Evolutionary conservation across 345 rosid species (phyloP), one percentile per base, ranked within the genome.

Genomic region (Citrus unshiu): DNA sequence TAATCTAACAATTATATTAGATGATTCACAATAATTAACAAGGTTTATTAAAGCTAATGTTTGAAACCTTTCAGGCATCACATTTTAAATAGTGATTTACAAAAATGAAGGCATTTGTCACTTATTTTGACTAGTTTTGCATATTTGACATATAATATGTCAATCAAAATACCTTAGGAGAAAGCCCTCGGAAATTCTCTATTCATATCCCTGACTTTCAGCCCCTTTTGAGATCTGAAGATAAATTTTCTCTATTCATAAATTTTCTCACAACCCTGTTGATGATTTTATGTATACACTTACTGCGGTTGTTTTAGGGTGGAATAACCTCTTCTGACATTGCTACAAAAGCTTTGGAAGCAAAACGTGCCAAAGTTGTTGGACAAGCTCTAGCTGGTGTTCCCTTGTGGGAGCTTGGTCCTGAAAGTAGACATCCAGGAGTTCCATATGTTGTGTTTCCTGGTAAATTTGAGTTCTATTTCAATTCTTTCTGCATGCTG

Each of bases 351-450:
- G 98, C 99, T 79, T 87, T 93, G 49, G 92, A 88, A 84, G 99
- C 96, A 72, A 92, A 85, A 78, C 89, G 95, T 77, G 98, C 99
- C 66, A 91, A 84, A 86, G 89, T 95, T 77, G 88, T 90, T 46
- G 99, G 99, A 72, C 97, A 95, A 88, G 98, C 99, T 82, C 87
- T 95, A 66, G 88, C 99, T 71, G 99, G 99, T 80, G 93, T 95
- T 76, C 99, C 99, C 71, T 81, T 95, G 80, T 95, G 99, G 99
- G 89, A 92, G 89, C 86, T 95, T 64, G 99, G 99, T 86, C 89
- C 97, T 58, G 97, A 95, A 88, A 95, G 97, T 83, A 95, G 93
- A 84, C 97, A 93, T 86, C 99, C 99, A 2, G 95, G 98, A 79
- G 95, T 93, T 81, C 99, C 98, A 30, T 95, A 95, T 83, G 90